Evolutionary conservation across 1,284 basidiomycete species (phyloP), one percentile per base, ranked within the genome.

Genomic region (Wolfiporia cocos): DNA sequence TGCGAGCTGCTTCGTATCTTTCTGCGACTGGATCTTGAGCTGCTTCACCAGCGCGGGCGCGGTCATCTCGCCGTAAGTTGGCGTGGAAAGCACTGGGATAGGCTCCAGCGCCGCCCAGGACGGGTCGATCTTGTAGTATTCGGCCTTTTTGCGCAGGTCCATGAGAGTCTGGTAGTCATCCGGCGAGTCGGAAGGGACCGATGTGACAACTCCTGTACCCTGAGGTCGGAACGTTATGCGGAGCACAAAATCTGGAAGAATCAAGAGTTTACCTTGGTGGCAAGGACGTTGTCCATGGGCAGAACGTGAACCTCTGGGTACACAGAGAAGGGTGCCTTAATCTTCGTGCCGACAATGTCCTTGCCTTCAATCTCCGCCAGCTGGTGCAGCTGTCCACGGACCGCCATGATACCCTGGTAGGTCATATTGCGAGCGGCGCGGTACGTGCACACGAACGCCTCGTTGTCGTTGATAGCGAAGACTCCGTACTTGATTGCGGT

Each of bases 181-280:
- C 20, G 96, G 96, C 12, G 96, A 99, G 65, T 99, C 96, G 11
- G 95, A 96, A 0, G 96, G 94, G 9, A 97, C 93, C 38, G 92
- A 99, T 2, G 94, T 97, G 53, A 99, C 96, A 29, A 99, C 94
- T 57, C 96, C 96, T 18, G 95, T 99, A 59, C 96, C 96, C 84
- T 86, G 20, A 1, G 21, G 4, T 17, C 12, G 9, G 17, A 37
- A 5, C 7, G 5, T 7, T 40, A 14, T 36, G 34, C n/a, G n/a
- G n/a, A n/a, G n/a, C n/a, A n/a, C n/a, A n/a, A n/a, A n/a, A n/a
- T n/a, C n/a, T n/a, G n/a, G n/a, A n/a, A n/a, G n/a, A n/a, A n/a
- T n/a, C n/a, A n/a, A n/a, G n/a, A n/a, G 46, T 66, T 29, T 44
- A 76, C 83, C 75, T 99, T 99, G 54, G 89, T 95, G 19, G 93